Evolutionary conservation across 345 rosid genomes (phyloP).

Genomic region (Brassica cretica): DNA sequence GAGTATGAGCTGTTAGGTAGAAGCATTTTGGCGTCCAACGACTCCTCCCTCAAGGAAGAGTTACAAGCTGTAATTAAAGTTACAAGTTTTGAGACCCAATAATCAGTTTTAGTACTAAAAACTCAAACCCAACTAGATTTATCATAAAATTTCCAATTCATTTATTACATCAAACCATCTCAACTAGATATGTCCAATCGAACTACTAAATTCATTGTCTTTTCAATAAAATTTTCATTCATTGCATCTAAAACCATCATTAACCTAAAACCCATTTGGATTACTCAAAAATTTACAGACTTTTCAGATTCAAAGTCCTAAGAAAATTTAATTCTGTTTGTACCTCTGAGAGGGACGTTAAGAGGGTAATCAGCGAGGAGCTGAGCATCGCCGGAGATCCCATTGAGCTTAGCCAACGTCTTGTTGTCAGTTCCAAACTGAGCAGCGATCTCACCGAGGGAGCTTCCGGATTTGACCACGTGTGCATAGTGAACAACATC

Average conservation of each 20-base stretch:
- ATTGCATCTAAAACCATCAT: neutral
- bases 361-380: conserved; percentile 45
- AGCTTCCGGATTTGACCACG: conserved; percentile 47
- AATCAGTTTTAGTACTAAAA: neutral
- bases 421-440: conserved; percentile 44
- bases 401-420: conserved; percentile 45
- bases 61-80: conserved; percentile 59
- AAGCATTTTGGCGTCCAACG: conserved; percentile 52
- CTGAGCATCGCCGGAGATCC: conserved; percentile 35
- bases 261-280: neutral
- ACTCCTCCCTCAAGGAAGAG: conserved; percentile 52
- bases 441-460: conserved; percentile 48
- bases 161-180: neutral
- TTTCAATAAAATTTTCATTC: neutral
- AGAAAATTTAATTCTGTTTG: neutral
- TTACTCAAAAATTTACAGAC: neutral
- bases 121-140: neutral
- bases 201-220: conserved; percentile 7
- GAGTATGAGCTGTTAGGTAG: conserved; percentile 52
- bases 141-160: neutral
- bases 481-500: conserved; percentile 61
- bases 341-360: conserved; percentile 69
- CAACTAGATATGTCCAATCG: neutral
- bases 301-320: conserved; percentile 18
- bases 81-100: neutral